Evolutionary conservation across 2,329 filamentous ascomycete species (phyloP), one percentile per base, ranked within the genome.

Genomic region (Neofusicoccum sp.): DNA sequence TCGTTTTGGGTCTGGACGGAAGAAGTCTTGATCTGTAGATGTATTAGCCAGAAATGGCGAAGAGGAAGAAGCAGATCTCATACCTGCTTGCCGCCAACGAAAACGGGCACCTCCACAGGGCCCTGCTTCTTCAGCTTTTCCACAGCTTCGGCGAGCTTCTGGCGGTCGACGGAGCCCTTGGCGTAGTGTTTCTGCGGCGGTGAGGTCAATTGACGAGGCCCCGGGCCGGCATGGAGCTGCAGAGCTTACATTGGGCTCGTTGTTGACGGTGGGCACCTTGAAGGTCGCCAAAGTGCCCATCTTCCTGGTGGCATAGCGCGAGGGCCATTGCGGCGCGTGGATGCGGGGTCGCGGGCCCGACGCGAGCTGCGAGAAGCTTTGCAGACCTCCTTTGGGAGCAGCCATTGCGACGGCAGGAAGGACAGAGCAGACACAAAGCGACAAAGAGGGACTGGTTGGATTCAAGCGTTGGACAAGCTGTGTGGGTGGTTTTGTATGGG

Each of bases 201-300:
- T 62, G 43, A 6, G 12, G 38, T 44, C n/a, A 56, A 16, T 11
- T 5, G 12, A 4, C 26, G 51, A 47, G 16, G 11, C 49, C 28
- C 36, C 30, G 20, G 30, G 30, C 41, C 6, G 40, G 6, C 3
- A 3, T 20, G 7, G 31, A 20, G 16, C 9, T 7, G 30, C 11
- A 7, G 6, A 36, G 59, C 90, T 75, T 77, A 96, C 93, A 75
- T 97, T 99, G n/a, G 91, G 91, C 80, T 99, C 95, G 74, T 99
- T 99, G 73, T 85, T 81, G 68, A 97, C 86, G 65, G 87, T 87
- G 53, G 95, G 95, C 56, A 93, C 85, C 80, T 91, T 93, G 84
- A 97, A 98, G 63, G 86, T 83, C 53, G 92, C 93, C 65, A 96
- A 81, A 6, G 86, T 89, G 61, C 87, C 77, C 64, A 72, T 68